phyloP scores from a whole-genome alignment of 129 eudicot genomes.

The Ambrosia artemisiifolia region DNA sequence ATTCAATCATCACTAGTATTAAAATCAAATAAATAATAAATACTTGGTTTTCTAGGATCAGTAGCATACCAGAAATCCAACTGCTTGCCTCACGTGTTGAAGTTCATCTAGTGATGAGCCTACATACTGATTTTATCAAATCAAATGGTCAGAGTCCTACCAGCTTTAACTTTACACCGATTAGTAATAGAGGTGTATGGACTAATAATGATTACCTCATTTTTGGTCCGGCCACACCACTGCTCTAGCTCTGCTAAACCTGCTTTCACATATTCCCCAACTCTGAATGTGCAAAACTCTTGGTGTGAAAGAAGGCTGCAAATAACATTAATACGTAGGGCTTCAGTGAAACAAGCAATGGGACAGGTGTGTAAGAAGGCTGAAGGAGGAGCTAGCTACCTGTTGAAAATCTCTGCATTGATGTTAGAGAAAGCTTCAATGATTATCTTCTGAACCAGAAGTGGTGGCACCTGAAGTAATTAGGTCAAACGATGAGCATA shows the following conservation, averaged over 20 bases:
- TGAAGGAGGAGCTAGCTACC: constrained; percentile 34
- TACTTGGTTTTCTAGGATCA: constrained; percentile 7
- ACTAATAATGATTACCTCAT: constrained; percentile 38
- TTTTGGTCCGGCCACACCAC: constrained; percentile 52
- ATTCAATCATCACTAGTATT: background rate
- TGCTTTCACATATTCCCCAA: constrained; percentile 57
- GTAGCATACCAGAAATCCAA: constrained; percentile 65
- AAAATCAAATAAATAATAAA: background rate
- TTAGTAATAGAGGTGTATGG: background rate
- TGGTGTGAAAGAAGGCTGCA: constrained; percentile 52
- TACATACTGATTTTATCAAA: constrained; percentile 43
- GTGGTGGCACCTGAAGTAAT: constrained; percentile 64
- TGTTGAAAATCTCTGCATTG: constrained; percentile 73
- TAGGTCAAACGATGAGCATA: constrained; percentile 10
- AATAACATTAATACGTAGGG: background rate
- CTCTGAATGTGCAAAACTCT: constrained; percentile 63
- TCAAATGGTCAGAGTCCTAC: constrained; percentile 9
- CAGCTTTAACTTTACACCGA: background rate
- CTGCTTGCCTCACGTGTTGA: constrained; percentile 53
- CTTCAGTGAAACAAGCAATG: background rate
- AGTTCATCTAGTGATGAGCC: constrained; percentile 70
- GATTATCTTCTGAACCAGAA: constrained; percentile 63
- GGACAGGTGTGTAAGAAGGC: too few relatives aligned
- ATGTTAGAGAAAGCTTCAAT: constrained; percentile 63
- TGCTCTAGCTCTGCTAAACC: constrained; percentile 54